Evolutionary conservation across 192 early-diverging fungal species (phyloP).

Genomic region (Entomortierella parvispora): DNA sequence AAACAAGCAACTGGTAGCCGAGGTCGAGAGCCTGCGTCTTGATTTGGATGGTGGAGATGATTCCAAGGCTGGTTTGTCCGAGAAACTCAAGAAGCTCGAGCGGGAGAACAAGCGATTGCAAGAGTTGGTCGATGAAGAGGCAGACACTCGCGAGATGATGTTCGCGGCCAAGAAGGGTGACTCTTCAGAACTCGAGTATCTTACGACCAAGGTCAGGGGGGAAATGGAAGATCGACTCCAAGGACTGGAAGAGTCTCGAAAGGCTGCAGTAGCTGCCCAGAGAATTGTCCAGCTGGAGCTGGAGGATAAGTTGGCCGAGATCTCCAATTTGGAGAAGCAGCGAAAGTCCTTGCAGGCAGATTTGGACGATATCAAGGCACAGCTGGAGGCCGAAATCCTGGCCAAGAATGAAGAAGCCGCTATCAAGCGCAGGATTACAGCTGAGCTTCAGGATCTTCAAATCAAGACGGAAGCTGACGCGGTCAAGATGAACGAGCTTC

Average conservation of each 20-base stretch:
- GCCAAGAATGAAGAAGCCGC: constrained; percentile 73
- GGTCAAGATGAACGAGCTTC: constrained; percentile 65
- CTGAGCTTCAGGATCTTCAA: constrained; percentile 71
- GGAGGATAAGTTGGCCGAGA: constrained; percentile 81
- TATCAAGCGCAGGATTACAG: constrained; percentile 60
- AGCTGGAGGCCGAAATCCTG: constrained; percentile 71
- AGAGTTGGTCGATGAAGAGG: constrained; percentile 65
- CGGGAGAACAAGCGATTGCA: constrained; percentile 68
- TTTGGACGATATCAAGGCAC: constrained; percentile 68
- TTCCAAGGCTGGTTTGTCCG: constrained; percentile 51
- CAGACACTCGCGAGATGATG: constrained; percentile 68
- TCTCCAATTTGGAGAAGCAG: constrained; percentile 73
- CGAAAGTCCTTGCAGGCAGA: constrained; percentile 68
- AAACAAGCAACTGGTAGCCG: constrained; percentile 63
- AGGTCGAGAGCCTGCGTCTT: constrained; percentile 66
- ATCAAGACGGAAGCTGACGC: constrained; percentile 70
- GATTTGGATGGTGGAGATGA: constrained; percentile 75
- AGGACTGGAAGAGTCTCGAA: constrained; percentile 83
- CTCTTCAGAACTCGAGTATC: constrained; percentile 62
- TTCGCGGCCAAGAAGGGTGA: constrained; percentile 61
- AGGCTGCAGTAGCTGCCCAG: constrained; percentile 81
- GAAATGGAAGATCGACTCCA: constrained; percentile 81
- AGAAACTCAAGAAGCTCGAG: constrained; percentile 61
- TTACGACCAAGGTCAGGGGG: constrained; percentile 65
- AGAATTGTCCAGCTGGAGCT: constrained; percentile 79